Evolutionary conservation across 1,139 yeast species (phyloP).

Genomic region (Sugiyamaella xylanicola): DNA sequence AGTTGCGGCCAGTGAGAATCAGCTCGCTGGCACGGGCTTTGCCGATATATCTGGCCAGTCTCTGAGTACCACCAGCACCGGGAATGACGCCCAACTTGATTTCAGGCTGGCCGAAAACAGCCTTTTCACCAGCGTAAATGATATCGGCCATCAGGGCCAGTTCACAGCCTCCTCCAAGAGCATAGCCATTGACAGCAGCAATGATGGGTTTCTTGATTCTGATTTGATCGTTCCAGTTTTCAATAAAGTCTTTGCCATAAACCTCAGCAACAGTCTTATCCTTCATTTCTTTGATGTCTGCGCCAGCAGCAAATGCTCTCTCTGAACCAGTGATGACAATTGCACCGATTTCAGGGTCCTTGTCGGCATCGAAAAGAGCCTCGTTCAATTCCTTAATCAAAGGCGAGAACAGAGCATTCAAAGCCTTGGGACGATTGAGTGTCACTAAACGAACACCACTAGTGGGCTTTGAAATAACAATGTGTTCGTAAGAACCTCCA

Average conservation of each 20-base stretch:
- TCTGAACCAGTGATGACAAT: slow-evolving; percentile 52
- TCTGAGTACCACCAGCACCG: slow-evolving; percentile 46
- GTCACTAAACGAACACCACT: slow-evolving; percentile 53
- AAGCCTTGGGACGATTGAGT: slow-evolving; percentile 63
- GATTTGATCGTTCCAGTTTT: slow-evolving; percentile 44
- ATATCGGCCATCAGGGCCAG: slow-evolving; percentile 56
- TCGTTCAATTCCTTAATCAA: slow-evolving; percentile 48
- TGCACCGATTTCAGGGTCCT: slow-evolving; percentile 48
- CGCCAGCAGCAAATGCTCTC: slow-evolving; percentile 57
- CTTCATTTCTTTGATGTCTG: slow-evolving; percentile 56
- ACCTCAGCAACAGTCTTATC: slow-evolving; percentile 45
- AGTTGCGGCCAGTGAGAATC: slow-evolving; percentile 50
- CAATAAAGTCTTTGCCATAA: slow-evolving; percentile 43
- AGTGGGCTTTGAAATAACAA: slow-evolving; percentile 46
- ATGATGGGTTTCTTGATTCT: slow-evolving; percentile 49
- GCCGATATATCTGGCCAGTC: slow-evolving; percentile 45
- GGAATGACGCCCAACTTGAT: slow-evolving; percentile 55
- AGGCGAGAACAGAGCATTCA: slow-evolving; percentile 63
- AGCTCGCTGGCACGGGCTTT: slow-evolving; percentile 53
- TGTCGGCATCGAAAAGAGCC: slow-evolving; percentile 47
- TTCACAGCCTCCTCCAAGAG: slow-evolving; percentile 59
- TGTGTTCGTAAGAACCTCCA: slow-evolving; percentile 44
- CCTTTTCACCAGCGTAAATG: slow-evolving; percentile 52
- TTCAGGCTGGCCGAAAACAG: slow-evolving; percentile 58
- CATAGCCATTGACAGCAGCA: slow-evolving; percentile 56